Evolutionary conservation across 225 moss, liverwort and hornwort genomes (phyloP), one percentile per base, ranked within the genome.

Genomic region (Pseudoscleropodium purum): DNA sequence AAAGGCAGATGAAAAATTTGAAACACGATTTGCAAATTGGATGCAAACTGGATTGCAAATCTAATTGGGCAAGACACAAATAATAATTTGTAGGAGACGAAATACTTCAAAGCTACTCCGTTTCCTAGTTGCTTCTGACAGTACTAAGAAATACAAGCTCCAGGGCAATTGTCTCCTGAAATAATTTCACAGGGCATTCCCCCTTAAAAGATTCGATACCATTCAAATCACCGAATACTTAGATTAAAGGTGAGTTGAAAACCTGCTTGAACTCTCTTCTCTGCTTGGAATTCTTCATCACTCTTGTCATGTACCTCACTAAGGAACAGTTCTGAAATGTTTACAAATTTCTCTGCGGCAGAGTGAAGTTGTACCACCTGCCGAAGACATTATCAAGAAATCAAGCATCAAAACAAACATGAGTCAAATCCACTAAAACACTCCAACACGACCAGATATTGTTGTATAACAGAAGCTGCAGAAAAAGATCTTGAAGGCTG

Each of bases 221-320:
- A 62, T 63, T 79, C 64, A 26, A 72, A 87, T 37, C 57, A 83
- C 56, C 9, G 9, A 39, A 49, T 34, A 84, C 31, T 63, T 66
- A 9, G 61, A 47, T 27, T 45, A 18, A 88, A 88, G 65, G 52
- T 79, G 51, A 69, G 47, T 59, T 37, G 30, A 47, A 82, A 61
- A 94, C 94, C 91, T 87, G 91, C 91, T 94, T 86, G 89, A 60
- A 93, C 90, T 85, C 91, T 91, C 82, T 83, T 93, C 84, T 94
- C 76, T 52, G 79, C 66, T 54, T 87, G 86, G 8, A 83, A 85
- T 39, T 77, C 91, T 72, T 86, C 86, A 11, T 90, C 81, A 52
- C 83, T 68, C 41, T 63, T 77, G 45, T 87, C 90, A 82, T 84
- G 65, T 37, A 51, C 86, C 74, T 87, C 90, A 72, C 70, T 52